Conservation (phyloP, 345 rosid genomes). For the Arabidopsis suecica region DNA sequence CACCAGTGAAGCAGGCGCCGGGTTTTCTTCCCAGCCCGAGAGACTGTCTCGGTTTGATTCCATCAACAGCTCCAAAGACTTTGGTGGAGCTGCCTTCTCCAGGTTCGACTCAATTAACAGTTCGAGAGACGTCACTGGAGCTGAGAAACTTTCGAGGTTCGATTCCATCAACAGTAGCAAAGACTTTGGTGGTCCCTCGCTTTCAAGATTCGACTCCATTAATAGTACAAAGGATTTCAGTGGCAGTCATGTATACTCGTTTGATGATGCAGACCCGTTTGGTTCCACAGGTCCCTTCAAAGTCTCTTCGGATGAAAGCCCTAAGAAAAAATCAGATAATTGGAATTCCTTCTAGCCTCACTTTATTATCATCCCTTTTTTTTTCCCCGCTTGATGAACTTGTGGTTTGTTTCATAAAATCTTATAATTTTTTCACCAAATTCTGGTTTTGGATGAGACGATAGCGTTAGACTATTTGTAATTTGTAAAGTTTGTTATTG, state of each 20-base stretch:
- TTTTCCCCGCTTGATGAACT: constrained; percentile 29
- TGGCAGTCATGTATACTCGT: constrained; percentile 66
- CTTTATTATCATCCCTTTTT: constrained; percentile 1
- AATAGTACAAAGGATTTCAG: constrained; percentile 58
- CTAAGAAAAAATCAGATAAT: constrained; percentile 63
- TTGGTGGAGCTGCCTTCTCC: constrained; percentile 49
- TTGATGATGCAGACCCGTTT: constrained; percentile 89
- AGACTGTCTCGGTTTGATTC: constrained; percentile 76
- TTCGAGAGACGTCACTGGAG: constrained; percentile 49
- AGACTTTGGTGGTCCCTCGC: constrained; percentile 51
- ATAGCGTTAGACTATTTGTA: constrained; percentile 44
- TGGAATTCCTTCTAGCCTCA: constrained; percentile 69
- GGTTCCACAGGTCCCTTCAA: constrained; percentile 89
- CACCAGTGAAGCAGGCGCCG: constrained; percentile 55
- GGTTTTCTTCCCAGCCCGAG: constrained; percentile 63
- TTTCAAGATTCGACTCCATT: constrained; percentile 55
- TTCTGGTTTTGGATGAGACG: constrained; percentile 38
- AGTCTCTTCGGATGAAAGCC: constrained; percentile 70
- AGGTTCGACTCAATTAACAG: constrained; percentile 57
- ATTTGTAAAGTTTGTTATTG: constrained; percentile 43
- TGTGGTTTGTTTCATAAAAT: constrained; percentile 26
- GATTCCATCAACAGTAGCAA: constrained; percentile 50
- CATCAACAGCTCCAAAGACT: constrained; percentile 58
- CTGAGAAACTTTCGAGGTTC: constrained; percentile 42
- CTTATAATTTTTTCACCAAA: constrained; percentile 7